Conservation (phyloP, 1,139 yeast species). For the Nadsonia starkeyi-henricii region DNA sequence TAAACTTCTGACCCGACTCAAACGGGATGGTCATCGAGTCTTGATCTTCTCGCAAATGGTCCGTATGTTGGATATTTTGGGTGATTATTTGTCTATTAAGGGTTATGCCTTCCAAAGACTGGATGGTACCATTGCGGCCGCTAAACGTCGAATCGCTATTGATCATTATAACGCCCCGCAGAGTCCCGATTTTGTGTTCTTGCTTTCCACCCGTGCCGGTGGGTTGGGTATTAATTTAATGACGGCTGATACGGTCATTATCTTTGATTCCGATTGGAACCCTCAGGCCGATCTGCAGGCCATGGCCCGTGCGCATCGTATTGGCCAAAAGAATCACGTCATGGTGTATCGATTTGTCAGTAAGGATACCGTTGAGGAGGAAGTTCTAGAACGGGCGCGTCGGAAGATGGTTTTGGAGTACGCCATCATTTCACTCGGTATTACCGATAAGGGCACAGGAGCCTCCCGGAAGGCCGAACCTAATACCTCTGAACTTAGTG, state of each 20-base stretch:
- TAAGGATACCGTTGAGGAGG: conserved; percentile 95
- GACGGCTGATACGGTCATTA: conserved; percentile 98
- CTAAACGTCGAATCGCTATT: conserved; percentile 84
- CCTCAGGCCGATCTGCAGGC: conserved; percentile 98
- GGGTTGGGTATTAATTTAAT: conserved; percentile 94
- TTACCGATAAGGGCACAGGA: conserved; percentile 52
- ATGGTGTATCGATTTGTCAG: conserved; percentile 94
- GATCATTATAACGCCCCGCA: conserved; percentile 95
- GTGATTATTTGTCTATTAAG: conserved; percentile 80
- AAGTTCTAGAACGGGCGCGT: conserved; percentile 89
- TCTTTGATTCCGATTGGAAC: conserved; percentile 97
- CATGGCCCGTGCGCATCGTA: conserved; percentile 99
- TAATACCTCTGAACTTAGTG: conserved; percentile 69
- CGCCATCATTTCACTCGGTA: conserved; percentile 92
- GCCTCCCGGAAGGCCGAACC: conserved; percentile 54
- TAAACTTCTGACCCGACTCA: conserved; percentile 67
- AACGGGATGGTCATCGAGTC: conserved; percentile 91
- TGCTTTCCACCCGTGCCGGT: conserved; percentile 94
- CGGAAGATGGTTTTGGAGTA: conserved; percentile 96
- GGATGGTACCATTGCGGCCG: conserved; percentile 94
- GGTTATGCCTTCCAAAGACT: conserved; percentile 87
- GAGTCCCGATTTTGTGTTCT: conserved; percentile 81
- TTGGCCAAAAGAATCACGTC: conserved; percentile 95
- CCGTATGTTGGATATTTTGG: conserved; percentile 84
- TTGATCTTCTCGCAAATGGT: conserved; percentile 96